phyloP scores from a whole-genome alignment of 768 basidiomycete genomes.

The Agrocybe pediades region DNA sequence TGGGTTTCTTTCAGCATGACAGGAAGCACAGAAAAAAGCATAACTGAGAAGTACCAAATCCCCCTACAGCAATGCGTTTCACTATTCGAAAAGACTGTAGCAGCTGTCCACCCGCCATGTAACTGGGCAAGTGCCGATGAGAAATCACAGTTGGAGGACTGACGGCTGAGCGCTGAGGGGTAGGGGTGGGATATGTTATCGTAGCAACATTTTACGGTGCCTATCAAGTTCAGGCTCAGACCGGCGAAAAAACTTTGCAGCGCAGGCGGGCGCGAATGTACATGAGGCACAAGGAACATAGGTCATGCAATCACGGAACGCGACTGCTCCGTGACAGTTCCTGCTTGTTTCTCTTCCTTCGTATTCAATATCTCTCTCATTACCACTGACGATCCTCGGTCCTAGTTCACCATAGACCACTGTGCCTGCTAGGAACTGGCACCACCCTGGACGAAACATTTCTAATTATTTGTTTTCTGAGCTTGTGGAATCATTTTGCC shows the following conservation, averaged over 20 bases:
- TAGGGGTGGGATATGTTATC: not conserved
- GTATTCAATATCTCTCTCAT: not conserved
- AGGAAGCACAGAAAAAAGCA: not conserved
- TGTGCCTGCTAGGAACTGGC: not conserved
- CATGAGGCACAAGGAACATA: not conserved
- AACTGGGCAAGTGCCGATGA: not conserved
- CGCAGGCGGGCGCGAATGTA: not conserved
- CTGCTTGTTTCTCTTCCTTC: not conserved
- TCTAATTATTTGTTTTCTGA: not conserved
- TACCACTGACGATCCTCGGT: not conserved
- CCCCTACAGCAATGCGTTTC: conserved; percentile 8
- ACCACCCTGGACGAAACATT: not conserved
- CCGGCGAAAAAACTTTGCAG: not conserved
- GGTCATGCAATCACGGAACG: not conserved
- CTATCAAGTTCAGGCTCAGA: not conserved
- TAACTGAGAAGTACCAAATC: conserved; percentile 3
- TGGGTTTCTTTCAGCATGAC: not conserved
- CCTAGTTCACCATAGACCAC: not conserved
- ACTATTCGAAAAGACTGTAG: conserved; percentile 3
- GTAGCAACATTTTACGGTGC: not conserved
- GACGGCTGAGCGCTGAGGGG: not conserved
- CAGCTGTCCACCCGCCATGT: not conserved
- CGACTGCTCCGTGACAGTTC: not conserved
- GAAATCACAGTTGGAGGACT: not conserved
- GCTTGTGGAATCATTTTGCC: not conserved